A percentile compares a stretch with the other conserved stretches of the same genome.
These are phyloP conservation scores for Botryobasidium botryosum DNA, from an alignment of 768 basidiomycete genomes.

Conservation along the genomic window DNA sequence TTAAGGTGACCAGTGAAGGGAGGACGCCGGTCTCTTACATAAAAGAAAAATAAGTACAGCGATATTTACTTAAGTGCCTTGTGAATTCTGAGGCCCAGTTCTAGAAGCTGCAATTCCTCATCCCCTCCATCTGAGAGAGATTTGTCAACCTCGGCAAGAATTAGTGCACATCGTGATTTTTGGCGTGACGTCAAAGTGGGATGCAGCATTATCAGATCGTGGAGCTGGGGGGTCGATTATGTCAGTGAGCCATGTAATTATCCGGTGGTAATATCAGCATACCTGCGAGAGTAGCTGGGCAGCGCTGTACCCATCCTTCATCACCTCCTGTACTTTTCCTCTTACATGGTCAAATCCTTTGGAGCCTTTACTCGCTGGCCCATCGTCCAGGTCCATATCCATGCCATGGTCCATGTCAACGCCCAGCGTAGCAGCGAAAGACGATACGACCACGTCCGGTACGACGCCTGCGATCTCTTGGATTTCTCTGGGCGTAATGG, in stretches of 20 bases:
- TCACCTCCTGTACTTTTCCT: slow-evolving; percentile 53
- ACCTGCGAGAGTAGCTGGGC: slow-evolving; percentile 82
- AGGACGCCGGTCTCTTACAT: too few relatives aligned
- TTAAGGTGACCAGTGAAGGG: too few relatives aligned
- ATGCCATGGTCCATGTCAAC: slow-evolving; percentile 37
- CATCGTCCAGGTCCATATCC: slow-evolving; percentile 33
- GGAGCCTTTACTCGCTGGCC: slow-evolving; percentile 15
- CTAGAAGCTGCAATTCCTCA: slow-evolving; percentile 88
- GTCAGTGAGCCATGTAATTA: slow-evolving; percentile 20
- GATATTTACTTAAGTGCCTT: slow-evolving; percentile 30
- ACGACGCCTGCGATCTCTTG: slow-evolving; percentile 97
- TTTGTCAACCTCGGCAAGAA: slow-evolving; percentile 91
- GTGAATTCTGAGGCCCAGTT: slow-evolving; percentile 65
- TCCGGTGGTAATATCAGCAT: too few relatives aligned
- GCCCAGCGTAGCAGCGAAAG: slow-evolving; percentile 55
- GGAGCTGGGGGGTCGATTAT: slow-evolving; percentile 37
- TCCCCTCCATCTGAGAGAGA: slow-evolving; percentile 91
- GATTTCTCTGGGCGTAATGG: slow-evolving; percentile 61
- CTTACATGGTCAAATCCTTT: slow-evolving; percentile 44
- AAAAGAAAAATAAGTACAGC: too few relatives aligned
- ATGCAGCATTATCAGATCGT: slow-evolving; percentile 76
- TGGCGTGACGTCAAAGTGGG: slow-evolving; percentile 62
- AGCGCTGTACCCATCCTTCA: slow-evolving; percentile 84
- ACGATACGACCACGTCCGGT: slow-evolving; percentile 50
- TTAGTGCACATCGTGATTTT: slow-evolving; percentile 65